A percentile compares a stretch with the other conserved stretches of the same genome.
Conservation (phyloP, 108 stramenopile species). For the Schizochytrium sp. region DNA sequence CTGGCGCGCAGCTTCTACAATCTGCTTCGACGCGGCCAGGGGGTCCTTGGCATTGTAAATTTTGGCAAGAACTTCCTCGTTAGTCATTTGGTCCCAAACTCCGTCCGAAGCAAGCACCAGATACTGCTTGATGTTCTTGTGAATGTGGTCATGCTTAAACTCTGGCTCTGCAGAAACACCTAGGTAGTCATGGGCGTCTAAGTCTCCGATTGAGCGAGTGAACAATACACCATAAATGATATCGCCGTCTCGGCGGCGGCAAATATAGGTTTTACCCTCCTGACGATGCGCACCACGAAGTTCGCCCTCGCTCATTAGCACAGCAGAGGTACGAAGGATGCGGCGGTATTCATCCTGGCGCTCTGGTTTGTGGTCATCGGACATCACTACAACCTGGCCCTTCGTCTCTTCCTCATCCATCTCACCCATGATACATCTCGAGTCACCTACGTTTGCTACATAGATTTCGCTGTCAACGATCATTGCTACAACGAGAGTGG, state of each 20-base stretch:
- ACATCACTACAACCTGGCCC: slow-evolving; percentile 15
- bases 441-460: slow-evolving; percentile 63
- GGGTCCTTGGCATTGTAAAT: not conserved
- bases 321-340: not conserved
- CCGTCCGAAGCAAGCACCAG: slow-evolving; percentile 43
- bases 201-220: slow-evolving; percentile 64
- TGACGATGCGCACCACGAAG: not conserved
- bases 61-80: slow-evolving; percentile 31
- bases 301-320: slow-evolving; percentile 45
- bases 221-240: slow-evolving; percentile 62
- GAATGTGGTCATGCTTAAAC: not conserved
- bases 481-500: slow-evolving; percentile 60
- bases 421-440: slow-evolving; percentile 9
- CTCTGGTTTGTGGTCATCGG: slow-evolving; percentile 63
- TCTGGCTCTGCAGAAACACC: slow-evolving; percentile 61
- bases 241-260: slow-evolving; percentile 44
- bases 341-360: slow-evolving; percentile 40
- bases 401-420: not conserved
- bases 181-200: slow-evolving; percentile 59
- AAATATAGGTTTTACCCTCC: slow-evolving; percentile 63
- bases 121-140: slow-evolving; percentile 5
- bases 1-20: not conserved
- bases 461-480: slow-evolving; percentile 1
- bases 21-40: not conserved
- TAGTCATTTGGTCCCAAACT: slow-evolving; percentile 51